These are phyloP conservation scores for Clavaria fumosa DNA, from an alignment of 768 basidiomycete species.

Conservation along the genomic window DNA sequence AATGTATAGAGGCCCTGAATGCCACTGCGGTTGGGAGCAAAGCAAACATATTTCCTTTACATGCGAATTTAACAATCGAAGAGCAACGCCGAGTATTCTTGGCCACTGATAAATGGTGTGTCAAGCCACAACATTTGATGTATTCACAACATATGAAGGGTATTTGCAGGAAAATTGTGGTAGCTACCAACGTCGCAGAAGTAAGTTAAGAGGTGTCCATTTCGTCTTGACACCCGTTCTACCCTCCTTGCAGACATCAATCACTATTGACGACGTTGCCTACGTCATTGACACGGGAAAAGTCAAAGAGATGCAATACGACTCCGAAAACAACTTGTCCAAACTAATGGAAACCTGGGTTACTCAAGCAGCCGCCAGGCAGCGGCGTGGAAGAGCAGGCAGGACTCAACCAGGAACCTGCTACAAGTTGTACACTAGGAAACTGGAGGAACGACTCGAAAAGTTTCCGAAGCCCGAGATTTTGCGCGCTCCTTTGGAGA, in stretches of 20 bases:
- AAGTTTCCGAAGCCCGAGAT: slow-evolving; percentile 80
- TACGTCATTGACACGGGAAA: slow-evolving; percentile 77
- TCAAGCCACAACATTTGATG: slow-evolving; percentile 41
- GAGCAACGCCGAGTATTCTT: slow-evolving; percentile 74
- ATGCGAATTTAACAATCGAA: slow-evolving; percentile 74
- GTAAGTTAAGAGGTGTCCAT: too few relatives aligned
- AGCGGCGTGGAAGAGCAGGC: slow-evolving; percentile 82
- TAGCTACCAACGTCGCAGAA: slow-evolving; percentile 90
- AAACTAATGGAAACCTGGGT: slow-evolving; percentile 68
- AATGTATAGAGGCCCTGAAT: slow-evolving; percentile 51
- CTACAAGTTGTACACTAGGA: slow-evolving; percentile 76
- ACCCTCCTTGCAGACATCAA: too few relatives aligned
- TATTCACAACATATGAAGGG: slow-evolving; percentile 30
- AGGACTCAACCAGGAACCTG: slow-evolving; percentile 71
- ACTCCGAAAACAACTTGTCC: slow-evolving; percentile 57
- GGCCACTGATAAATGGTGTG: slow-evolving; percentile 34
- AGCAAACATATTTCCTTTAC: slow-evolving; percentile 57
- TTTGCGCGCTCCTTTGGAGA: slow-evolving; percentile 72
- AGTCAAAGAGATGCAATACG: slow-evolving; percentile 70
- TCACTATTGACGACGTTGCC: slow-evolving; percentile 80
- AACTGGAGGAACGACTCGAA: slow-evolving; percentile 52
- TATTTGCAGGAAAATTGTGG: slow-evolving; percentile 31
- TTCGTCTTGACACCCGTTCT: too few relatives aligned
- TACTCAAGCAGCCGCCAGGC: slow-evolving; percentile 62
- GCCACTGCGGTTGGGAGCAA: slow-evolving; percentile 19